Evolutionary conservation across 495 filamentous ascomycete genomes (phyloP).

Genomic region (Ascodesmis nigricans): DNA sequence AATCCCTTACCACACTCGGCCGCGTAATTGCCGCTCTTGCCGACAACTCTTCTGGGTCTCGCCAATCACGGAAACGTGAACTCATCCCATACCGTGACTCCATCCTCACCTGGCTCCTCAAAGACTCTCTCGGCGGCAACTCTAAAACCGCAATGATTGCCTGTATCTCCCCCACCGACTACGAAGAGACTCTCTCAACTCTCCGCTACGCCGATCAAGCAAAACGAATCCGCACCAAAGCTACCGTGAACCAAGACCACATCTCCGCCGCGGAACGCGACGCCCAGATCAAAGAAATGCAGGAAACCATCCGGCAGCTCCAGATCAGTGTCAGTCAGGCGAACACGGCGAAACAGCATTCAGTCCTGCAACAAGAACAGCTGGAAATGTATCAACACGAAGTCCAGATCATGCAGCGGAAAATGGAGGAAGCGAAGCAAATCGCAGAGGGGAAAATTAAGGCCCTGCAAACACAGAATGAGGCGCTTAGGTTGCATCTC

Average conservation of each 20-base stretch:
- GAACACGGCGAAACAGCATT: slow-evolving; percentile 29
- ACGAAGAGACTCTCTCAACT: slow-evolving; percentile 90
- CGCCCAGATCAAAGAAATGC: slow-evolving; percentile 81
- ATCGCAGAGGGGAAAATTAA: slow-evolving; percentile 82
- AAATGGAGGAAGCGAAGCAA: slow-evolving; percentile 80
- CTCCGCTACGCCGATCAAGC: slow-evolving; percentile 95
- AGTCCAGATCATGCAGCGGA: slow-evolving; percentile 64
- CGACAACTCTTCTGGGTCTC: slow-evolving; percentile 29
- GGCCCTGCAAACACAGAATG: slow-evolving; percentile 67
- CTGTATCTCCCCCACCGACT: slow-evolving; percentile 84
- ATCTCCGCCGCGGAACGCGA: slow-evolving; percentile 74
- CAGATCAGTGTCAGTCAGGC: slow-evolving; percentile 51
- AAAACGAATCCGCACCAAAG: slow-evolving; percentile 89
- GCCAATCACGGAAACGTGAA: slow-evolving; percentile 33
- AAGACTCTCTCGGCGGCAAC: slow-evolving; percentile 87
- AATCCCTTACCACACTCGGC: slow-evolving; percentile 85
- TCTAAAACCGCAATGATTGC: slow-evolving; percentile 98
- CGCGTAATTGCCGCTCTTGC: slow-evolving; percentile 93
- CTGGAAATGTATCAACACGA: slow-evolving; percentile 81
- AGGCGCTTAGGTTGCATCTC: slow-evolving; percentile 64
- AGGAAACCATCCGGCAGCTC: slow-evolving; percentile 65
- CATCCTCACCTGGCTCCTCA: slow-evolving; percentile 92
- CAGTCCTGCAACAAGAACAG: slow-evolving; percentile 34
- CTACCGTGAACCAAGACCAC: slow-evolving; percentile 85
- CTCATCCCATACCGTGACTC: slow-evolving; percentile 87